phyloP scores from a whole-genome alignment of 2,329 filamentous ascomycete genomes.

The Dryadomyces quercus-mongolicae region DNA sequence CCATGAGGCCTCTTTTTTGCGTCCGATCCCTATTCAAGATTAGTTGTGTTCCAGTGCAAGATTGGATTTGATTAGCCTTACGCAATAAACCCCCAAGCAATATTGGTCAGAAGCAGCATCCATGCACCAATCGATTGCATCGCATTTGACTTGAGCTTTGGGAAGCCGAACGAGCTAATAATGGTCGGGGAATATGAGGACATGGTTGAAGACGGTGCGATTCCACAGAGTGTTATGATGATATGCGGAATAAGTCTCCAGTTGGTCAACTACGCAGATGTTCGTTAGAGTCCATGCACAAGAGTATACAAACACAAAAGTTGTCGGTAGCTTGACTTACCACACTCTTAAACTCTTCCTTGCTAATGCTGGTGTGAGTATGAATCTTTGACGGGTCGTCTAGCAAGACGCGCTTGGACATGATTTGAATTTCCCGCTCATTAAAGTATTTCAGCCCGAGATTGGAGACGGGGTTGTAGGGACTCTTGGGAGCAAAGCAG shows the following conservation, averaged over 20 bases:
- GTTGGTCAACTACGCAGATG: too few relatives aligned
- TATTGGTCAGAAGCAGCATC: conserved; percentile 30
- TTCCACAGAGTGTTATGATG: conserved; percentile 25
- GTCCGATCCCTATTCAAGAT: conserved; percentile 4
- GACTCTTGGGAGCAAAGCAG: conserved; percentile 31
- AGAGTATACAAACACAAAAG: too few relatives aligned
- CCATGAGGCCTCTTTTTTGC: conserved; percentile 9
- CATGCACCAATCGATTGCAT: conserved; percentile 42
- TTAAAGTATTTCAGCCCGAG: conserved; percentile 24
- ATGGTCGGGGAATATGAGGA: conserved; percentile 34
- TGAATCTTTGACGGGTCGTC: conserved; percentile 23
- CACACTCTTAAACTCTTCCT: background rate
- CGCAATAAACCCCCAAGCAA: conserved; percentile 5
- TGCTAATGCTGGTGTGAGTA: background rate
- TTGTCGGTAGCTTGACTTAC: conserved; percentile 21
- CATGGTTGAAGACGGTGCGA: conserved; percentile 30
- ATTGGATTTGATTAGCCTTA: background rate
- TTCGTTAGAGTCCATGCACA: too few relatives aligned
- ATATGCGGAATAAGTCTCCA: conserved; percentile 27
- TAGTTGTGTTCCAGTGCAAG: background rate
- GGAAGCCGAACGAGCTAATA: conserved; percentile 39
- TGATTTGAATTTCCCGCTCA: conserved; percentile 27
- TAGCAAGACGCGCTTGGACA: conserved; percentile 26
- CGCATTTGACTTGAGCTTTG: conserved; percentile 35
- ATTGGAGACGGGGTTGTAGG: conserved; percentile 29